phyloP scores from a whole-genome alignment of 345 rosid genomes.

The Boechera retrofracta region DNA sequence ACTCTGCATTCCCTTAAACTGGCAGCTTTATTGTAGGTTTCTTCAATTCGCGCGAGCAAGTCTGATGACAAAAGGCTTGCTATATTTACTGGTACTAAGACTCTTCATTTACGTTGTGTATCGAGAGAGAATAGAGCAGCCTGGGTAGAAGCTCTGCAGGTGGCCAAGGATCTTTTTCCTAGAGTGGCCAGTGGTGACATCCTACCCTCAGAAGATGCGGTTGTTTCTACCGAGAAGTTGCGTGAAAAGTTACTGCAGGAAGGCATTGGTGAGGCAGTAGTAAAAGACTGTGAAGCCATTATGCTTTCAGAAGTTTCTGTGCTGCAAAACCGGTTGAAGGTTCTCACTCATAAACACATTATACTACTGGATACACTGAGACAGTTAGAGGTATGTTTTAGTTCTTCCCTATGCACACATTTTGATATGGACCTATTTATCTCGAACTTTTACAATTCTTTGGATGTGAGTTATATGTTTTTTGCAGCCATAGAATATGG shows the following conservation, averaged over 20 bases:
- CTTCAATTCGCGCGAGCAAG: constrained; percentile 92
- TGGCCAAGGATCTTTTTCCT: constrained; percentile 88
- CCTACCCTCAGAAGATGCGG: constrained; percentile 68
- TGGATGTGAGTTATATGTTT: constrained; percentile 17
- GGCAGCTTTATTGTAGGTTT: constrained; percentile 61
- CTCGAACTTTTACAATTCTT: background rate
- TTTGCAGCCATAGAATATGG: background rate
- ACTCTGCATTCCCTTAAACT: background rate
- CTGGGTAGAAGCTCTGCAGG: constrained; percentile 87
- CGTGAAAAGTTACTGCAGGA: constrained; percentile 74
- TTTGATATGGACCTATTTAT: constrained; percentile 15
- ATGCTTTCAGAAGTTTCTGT: constrained; percentile 76
- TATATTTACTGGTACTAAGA: constrained; percentile 94
- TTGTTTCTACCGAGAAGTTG: constrained; percentile 87
- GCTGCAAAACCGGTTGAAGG: constrained; percentile 73
- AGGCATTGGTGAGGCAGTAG: constrained; percentile 66
- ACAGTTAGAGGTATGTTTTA: constrained; percentile 78
- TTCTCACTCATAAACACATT: constrained; percentile 71
- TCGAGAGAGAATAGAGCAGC: constrained; percentile 78
- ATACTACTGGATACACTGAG: constrained; percentile 77
- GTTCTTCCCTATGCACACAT: constrained; percentile 5
- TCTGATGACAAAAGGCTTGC: constrained; percentile 97
- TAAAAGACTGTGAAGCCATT: constrained; percentile 89
- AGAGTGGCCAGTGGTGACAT: constrained; percentile 71
- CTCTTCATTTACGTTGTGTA: constrained; percentile 86